Percentiles rank a stretch among this genome's conserved stretches.
These are phyloP conservation scores for Microcyclosporella mali DNA, from an alignment of 2,329 filamentous ascomycete species.

Conservation along the genomic window DNA sequence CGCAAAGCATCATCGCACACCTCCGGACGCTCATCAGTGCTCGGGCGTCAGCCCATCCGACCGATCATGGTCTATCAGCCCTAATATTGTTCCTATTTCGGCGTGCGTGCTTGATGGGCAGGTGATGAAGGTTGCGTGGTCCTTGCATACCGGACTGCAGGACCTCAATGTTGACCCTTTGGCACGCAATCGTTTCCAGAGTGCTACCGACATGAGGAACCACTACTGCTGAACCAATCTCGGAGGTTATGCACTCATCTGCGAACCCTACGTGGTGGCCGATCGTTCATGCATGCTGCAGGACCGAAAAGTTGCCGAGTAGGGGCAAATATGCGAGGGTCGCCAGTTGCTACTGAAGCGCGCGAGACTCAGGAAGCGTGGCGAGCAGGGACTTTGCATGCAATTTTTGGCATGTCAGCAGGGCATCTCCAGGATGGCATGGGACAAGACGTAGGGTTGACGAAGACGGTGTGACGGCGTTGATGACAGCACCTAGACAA, in stretches of 20 bases:
- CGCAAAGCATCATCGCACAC: too few species aligned
- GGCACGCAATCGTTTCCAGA: conserved; percentile 13
- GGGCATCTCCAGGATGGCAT: neutral
- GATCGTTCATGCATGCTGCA: conserved; percentile 13
- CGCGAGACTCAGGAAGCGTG: conserved; percentile 3
- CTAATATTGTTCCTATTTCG: too few species aligned
- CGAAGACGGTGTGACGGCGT: neutral
- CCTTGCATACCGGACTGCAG: too few species aligned
- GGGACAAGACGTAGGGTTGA: neutral
- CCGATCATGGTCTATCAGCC: too few species aligned
- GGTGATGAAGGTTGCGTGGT: too few species aligned
- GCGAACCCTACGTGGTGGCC: conserved; percentile 15
- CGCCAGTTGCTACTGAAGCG: conserved; percentile 9
- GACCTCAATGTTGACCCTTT: neutral
- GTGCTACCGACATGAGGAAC: conserved; percentile 12
- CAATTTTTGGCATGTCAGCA: neutral
- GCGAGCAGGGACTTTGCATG: conserved; percentile 5
- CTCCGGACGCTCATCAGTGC: too few species aligned
- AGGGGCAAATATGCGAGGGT: conserved; percentile 3
- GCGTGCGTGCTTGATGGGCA: too few species aligned
- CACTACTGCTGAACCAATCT: too few species aligned
- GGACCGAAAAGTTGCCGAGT: conserved; percentile 13
- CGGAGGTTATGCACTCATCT: conserved; percentile 8
- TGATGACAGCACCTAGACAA: neutral
- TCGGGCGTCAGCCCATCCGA: too few species aligned